Base-by-base conservation (phyloP, 176 grass and related monocot species). In the Bolboschoenus planiculmis region DNA sequence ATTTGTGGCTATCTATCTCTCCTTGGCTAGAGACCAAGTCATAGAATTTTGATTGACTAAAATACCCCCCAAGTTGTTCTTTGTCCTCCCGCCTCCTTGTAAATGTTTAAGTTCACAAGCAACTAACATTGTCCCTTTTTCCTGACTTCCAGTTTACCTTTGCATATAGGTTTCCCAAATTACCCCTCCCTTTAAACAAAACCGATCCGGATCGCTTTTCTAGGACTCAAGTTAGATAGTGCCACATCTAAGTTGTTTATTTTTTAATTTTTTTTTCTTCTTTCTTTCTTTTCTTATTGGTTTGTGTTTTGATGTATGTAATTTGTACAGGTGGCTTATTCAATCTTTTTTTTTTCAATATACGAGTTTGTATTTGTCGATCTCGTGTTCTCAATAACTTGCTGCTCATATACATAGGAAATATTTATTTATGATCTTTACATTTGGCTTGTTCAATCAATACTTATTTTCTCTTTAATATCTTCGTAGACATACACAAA, bases 271-370 rank as follows among this genome's bases (percentile, higher is more conserved):
- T 48, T 7, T 48, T 84, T 31, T 84, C 82, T 91, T 83, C 79
- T 71, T n/a, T n/a, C n/a, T n/a, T n/a, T 60, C 85, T 85, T 72
- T 89, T 86, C 15, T 62, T 85, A 61, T 87, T 81, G 67, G 66
- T 50, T 58, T 53, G 89, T 48, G 83, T 75, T 90, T 60, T 85
- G 73, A 72, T 94, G 85, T 91, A 59, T 91, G 76, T 91, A 94
- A 72, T 33, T 48, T 91, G 78, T 94, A 87, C 44, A 94, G 40
- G 70, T 77, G n/a, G 10, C 80, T 81, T 88, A 82, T 89, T 91
- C 85, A 86, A 63, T 91, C 58, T 42, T 70, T 62, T 39, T 67
- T 61, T 72, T 48, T n/a, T n/a, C n/a, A n/a, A n/a, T 72, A 55
- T 37, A 78, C 30, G 47, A 14, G 51, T 77, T 77, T 53, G 44